Evolutionary conservation across 2,329 filamentous ascomycete genomes (phyloP).

Genomic region (Penicillium sclerotigenum): DNA sequence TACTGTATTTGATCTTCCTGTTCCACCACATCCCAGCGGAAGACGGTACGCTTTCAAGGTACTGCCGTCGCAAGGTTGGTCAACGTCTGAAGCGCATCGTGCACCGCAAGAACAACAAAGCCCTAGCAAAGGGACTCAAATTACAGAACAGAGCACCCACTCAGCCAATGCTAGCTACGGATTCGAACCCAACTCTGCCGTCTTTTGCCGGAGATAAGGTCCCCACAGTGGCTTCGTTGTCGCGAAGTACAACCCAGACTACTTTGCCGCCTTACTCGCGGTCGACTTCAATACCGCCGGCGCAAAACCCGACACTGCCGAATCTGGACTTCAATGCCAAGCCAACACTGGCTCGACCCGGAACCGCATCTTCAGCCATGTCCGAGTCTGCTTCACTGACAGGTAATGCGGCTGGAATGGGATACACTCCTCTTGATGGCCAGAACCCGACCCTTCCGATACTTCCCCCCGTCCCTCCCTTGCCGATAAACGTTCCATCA

Average conservation of each 20-base stretch:
- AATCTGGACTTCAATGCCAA: slow-evolving; percentile 44
- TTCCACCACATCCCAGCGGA: slow-evolving; percentile 84
- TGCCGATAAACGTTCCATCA: slow-evolving; percentile 27
- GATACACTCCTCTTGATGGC: slow-evolving; percentile 37
- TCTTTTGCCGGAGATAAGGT: slow-evolving; percentile 49
- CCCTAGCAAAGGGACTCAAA: slow-evolving; percentile 70
- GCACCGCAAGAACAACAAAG: slow-evolving; percentile 80
- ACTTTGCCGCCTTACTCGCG: slow-evolving; percentile 63
- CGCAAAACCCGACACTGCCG: slow-evolving; percentile 38
- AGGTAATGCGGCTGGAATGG: slow-evolving; percentile 30
- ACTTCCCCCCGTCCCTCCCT: slow-evolving; percentile 32
- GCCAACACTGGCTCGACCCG: slow-evolving; percentile 39
- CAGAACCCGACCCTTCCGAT: slow-evolving; percentile 27
- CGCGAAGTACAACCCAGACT: slow-evolving; percentile 53
- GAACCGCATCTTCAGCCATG: slow-evolving; percentile 52
- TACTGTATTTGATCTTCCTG: slow-evolving; percentile 84
- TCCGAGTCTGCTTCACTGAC: slow-evolving; percentile 50
- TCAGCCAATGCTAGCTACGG: slow-evolving; percentile 30
- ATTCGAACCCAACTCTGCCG: slow-evolving; percentile 58
- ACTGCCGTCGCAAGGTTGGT: slow-evolving; percentile 91
- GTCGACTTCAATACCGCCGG: slow-evolving; percentile 44
- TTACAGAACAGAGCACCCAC: slow-evolving; percentile 54
- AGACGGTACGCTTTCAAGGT: slow-evolving; percentile 76
- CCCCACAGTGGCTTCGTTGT: slow-evolving; percentile 28
- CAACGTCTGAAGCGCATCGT: slow-evolving; percentile 80